Evolutionary conservation across 2,329 filamentous ascomycete species (phyloP), one percentile per base, ranked within the genome.

Genomic region (Fusarium nanum): DNA sequence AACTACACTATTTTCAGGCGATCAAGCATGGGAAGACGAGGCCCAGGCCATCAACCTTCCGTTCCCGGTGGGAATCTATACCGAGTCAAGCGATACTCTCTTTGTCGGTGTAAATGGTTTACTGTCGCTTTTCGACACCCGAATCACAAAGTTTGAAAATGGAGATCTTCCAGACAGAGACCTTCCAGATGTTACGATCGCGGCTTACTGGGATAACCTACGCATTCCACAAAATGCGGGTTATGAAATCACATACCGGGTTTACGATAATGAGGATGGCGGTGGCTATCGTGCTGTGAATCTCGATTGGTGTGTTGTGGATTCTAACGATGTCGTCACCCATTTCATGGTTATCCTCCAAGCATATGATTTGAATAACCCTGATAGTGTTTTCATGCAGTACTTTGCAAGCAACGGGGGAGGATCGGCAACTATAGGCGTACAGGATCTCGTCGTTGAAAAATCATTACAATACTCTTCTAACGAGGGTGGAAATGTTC

Each of bases 321-420:
- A 23, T 11, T 22, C 14, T 7, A 16, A 37, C 3, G 13, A 57
- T 4, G 25, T n/a, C 2, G 14, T 41, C 8, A 59, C 49, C 22
- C 56, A 45, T 12, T 59, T 56, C 12, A 20, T 27, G 20, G 22
- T 27, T 3, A 41, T 30, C 13, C 13, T 49, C 4, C 8, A 10
- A 12, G 42, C 42, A 25, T 48, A 49, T 30, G 25, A 48, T 8
- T 28, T 37, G 3, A 37, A 22, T 1, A 54, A 34, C 14, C 48
- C 56, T 4, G 27, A 25, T 5, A 18, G 27, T 9, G 48, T 44
- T 4, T 28, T 23, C 6, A 18, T 44, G 18, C 20, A 18, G 3
- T 59, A 45, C 22, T 56, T 55, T 23, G 30, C 20, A 7, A 45
- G 49, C 3, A 54, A 56, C 5, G 8, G 28, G 6, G 56, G 49